A percentile compares a stretch with the other conserved stretches of the same genome.
Conservation (phyloP, 2,329 filamentous ascomycete genomes). For the Colletotrichum zoysiae region DNA sequence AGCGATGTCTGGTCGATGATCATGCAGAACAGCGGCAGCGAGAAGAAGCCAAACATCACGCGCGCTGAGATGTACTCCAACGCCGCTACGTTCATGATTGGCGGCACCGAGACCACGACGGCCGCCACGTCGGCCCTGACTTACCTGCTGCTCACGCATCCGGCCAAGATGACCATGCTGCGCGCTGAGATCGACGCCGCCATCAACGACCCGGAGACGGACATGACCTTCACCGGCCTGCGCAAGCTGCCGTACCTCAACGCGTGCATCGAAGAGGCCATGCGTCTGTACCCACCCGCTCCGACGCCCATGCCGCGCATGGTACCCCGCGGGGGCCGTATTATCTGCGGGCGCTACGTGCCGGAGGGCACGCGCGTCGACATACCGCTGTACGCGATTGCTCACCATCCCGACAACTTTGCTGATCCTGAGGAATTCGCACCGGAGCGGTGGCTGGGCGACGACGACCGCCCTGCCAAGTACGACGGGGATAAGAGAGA, state of each 20-base stretch:
- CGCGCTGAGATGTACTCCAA: constrained; percentile 42
- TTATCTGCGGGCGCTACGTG: constrained; percentile 49
- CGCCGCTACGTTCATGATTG: constrained; percentile 48
- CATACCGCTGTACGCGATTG: constrained; percentile 37
- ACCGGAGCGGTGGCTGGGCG: constrained; percentile 59
- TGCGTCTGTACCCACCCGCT: constrained; percentile 53
- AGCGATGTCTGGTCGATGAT: constrained; percentile 39
- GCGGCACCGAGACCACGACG: constrained; percentile 61
- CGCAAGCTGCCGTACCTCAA: constrained; percentile 53
- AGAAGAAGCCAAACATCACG: constrained; percentile 22
- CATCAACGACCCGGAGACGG: constrained; percentile 43
- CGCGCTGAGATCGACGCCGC: constrained; percentile 51
- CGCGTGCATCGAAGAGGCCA: constrained; percentile 56
- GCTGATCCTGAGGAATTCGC: constrained; percentile 57
- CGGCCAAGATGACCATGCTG: constrained; percentile 48
- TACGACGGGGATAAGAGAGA: constrained; percentile 27
- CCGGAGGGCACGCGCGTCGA: constrained; percentile 46
- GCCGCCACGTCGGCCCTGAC: constrained; percentile 56
- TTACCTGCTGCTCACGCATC: constrained; percentile 54
- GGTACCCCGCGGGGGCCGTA: constrained; percentile 50
- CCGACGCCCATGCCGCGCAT: constrained; percentile 46
- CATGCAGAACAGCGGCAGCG: constrained; percentile 28
- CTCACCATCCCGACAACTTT: constrained; percentile 52
- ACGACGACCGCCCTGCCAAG: constrained; percentile 4
- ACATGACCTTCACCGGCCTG: constrained; percentile 53